phyloP scores from a whole-genome alignment of 2,329 filamentous ascomycete species.

The Paecilomyces dactylethromorphus region DNA sequence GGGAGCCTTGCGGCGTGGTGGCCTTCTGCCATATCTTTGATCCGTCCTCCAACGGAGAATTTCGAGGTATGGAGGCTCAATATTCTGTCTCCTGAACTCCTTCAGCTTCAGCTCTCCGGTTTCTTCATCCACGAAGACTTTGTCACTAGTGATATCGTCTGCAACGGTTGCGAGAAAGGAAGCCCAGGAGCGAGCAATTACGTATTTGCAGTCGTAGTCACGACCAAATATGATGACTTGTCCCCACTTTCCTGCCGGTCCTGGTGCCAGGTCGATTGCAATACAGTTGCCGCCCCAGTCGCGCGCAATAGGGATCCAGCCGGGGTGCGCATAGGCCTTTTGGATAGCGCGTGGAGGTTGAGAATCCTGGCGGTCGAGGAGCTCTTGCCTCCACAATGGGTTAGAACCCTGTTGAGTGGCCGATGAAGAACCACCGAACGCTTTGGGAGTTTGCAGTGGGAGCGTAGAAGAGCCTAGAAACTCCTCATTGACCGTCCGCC shows the following conservation, averaged over 20 bases:
- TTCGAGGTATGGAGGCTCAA: slow-evolving; percentile 90
- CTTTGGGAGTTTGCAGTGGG: slow-evolving; percentile 61
- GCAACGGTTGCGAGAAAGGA: slow-evolving; percentile 79
- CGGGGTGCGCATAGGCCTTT: slow-evolving; percentile 86
- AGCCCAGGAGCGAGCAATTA: slow-evolving; percentile 86
- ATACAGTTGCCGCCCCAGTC: slow-evolving; percentile 99
- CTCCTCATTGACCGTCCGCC: slow-evolving; percentile 87
- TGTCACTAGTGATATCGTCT: slow-evolving; percentile 83
- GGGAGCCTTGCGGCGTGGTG: slow-evolving; percentile 43
- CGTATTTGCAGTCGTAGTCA: slow-evolving; percentile 98
- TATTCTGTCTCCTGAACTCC: slow-evolving; percentile 81
- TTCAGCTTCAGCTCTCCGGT: slow-evolving; percentile 83
- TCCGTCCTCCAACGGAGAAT: slow-evolving; percentile 93
- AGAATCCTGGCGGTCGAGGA: slow-evolving; percentile 77
- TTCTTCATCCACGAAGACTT: slow-evolving; percentile 90
- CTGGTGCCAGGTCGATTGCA: slow-evolving; percentile 85
- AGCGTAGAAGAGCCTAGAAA: slow-evolving; percentile 59
- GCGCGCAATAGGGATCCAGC: slow-evolving; percentile 91
- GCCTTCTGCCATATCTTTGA: slow-evolving; percentile 75
- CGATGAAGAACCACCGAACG: slow-evolving; percentile 59
- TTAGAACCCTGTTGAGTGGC: slow-evolving; percentile 51
- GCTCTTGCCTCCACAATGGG: slow-evolving; percentile 74
- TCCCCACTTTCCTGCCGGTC: slow-evolving; percentile 85
- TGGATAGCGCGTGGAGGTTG: slow-evolving; percentile 82
- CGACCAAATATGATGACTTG: slow-evolving; percentile 95